phyloP scores from a whole-genome alignment of 208 protist species.

The Trypanosoma congolense region DNA sequence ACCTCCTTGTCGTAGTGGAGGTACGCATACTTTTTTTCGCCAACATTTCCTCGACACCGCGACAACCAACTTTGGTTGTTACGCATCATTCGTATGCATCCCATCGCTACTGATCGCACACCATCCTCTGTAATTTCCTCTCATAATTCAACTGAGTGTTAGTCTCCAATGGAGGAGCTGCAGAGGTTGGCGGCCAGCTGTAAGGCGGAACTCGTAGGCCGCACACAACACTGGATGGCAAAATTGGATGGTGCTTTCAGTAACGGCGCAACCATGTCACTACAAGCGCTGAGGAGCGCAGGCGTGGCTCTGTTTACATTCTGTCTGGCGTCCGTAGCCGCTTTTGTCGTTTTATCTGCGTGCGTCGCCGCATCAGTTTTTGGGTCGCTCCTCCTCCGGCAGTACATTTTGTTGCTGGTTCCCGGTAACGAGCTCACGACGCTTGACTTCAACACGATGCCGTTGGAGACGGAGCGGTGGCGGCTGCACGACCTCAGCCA shows the following conservation, averaged over 20 bases:
- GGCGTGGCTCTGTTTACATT: conserved; percentile 12
- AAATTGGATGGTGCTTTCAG: neutral
- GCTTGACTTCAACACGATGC: conserved; percentile 52
- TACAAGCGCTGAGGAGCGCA: neutral
- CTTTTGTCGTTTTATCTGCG: conserved; percentile 19
- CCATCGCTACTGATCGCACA: no score
- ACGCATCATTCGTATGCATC: neutral
- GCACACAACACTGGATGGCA: neutral
- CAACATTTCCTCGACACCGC: no score
- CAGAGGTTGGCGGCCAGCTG: neutral
- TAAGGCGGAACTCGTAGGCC: neutral
- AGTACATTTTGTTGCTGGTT: conserved; percentile 35
- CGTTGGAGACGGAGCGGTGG: conserved; percentile 60
- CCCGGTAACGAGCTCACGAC: conserved; percentile 46
- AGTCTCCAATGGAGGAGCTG: neutral
- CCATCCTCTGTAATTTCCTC: no score
- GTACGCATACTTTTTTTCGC: neutral
- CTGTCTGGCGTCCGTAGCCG: neutral
- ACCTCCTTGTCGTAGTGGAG: neutral
- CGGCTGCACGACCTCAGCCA: conserved; percentile 26
- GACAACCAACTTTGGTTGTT: neutral
- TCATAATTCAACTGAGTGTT: no score
- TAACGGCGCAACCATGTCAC: neutral
- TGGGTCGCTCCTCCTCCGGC: conserved; percentile 24
- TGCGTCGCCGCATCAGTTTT: conserved; percentile 30